phyloP scores from a whole-genome alignment of 768 basidiomycete species.

The Kondoa malvinella region DNA sequence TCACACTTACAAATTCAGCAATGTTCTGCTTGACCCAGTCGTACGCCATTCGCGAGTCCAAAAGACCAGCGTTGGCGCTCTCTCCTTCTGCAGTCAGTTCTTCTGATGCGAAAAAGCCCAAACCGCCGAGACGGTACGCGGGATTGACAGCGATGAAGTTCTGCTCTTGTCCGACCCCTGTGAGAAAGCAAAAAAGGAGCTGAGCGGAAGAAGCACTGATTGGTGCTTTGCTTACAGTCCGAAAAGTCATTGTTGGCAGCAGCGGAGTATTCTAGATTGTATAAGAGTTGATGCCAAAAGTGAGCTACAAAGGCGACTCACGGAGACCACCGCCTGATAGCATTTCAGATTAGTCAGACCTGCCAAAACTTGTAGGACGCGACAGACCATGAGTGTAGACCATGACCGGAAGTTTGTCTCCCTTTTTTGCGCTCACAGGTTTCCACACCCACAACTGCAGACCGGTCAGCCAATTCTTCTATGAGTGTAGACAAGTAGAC shows the following conservation, averaged over 20 bases:
- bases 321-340: background rate
- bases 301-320: background rate
- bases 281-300: background rate
- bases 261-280: background rate
- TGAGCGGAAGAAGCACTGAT: background rate
- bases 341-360: background rate
- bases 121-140: background rate
- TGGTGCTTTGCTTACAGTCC: background rate
- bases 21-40: background rate
- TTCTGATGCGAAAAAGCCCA: background rate
- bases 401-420: background rate
- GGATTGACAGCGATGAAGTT: slow-evolving; percentile 7
- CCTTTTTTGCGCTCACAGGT: slow-evolving; percentile 2
- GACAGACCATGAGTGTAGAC: background rate
- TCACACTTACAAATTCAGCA: background rate
- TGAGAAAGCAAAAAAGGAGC: background rate
- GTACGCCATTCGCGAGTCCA: background rate
- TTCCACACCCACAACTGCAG: slow-evolving; percentile 6
- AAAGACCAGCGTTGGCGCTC: background rate
- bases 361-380: background rate
- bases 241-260: slow-evolving; percentile 5
- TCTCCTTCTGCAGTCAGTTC: background rate
- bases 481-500: too few species aligned
- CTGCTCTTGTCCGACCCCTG: slow-evolving; percentile 3
- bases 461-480: too few species aligned